Conservation (phyloP, 495 filamentous ascomycete species). For the Penicillium dipodomyicola region DNA sequence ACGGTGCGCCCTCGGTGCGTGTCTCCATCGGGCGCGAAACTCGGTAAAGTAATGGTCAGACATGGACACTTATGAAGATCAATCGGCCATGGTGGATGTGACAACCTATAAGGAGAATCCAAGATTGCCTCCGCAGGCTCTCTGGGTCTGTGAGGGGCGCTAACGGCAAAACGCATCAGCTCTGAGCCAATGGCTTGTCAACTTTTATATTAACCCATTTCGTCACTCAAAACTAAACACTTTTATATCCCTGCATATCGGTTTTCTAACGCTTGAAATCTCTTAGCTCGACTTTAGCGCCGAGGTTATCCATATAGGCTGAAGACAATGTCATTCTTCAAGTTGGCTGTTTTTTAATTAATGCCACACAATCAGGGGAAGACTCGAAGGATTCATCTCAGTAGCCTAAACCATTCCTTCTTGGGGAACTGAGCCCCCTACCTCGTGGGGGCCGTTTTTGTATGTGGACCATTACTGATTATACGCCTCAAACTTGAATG, state of each 20-base stretch:
- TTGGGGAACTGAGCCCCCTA: neutral
- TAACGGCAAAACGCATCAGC: neutral
- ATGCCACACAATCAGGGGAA: no score
- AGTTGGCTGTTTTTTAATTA: neutral
- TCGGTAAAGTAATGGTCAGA: conserved; percentile 21
- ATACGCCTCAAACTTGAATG: neutral
- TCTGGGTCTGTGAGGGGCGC: conserved; percentile 6
- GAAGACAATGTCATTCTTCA: neutral
- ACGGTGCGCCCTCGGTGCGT: conserved; percentile 28
- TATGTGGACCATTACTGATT: neutral
- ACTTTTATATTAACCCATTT: neutral
- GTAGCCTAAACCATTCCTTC: neutral
- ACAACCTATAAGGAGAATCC: neutral
- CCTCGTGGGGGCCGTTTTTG: neutral
- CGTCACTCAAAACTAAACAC: neutral
- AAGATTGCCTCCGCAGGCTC: neutral
- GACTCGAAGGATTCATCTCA: neutral
- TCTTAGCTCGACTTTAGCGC: neutral
- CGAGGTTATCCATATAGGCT: neutral
- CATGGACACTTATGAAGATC: conserved; percentile 21
- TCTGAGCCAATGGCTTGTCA: neutral
- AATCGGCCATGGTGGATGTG: neutral
- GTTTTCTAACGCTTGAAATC: neutral
- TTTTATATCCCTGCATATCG: neutral
- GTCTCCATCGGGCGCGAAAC: conserved; percentile 30